These are phyloP conservation scores for Amanita subjunquillea DNA, from an alignment of 768 basidiomycete genomes.

Conservation along the genomic window DNA sequence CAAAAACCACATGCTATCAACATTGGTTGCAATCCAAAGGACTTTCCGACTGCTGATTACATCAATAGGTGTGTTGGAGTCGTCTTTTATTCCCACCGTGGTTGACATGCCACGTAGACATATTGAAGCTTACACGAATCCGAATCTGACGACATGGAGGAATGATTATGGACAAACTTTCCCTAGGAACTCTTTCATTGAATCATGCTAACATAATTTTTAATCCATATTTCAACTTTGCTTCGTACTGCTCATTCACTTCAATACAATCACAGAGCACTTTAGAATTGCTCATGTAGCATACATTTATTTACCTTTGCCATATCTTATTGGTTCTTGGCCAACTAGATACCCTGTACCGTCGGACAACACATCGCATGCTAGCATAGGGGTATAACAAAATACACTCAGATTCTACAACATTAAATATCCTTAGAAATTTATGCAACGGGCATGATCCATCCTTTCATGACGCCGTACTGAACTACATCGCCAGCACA, in stretches of 20 bases:
- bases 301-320: background rate
- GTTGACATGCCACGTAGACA: constrained; percentile 19
- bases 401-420: background rate
- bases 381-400: background rate
- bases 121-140: constrained; percentile 59
- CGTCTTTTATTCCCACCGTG: background rate
- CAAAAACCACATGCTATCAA: constrained; percentile 45
- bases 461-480: constrained; percentile 51
- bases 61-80: constrained; percentile 38
- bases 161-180: constrained; percentile 36
- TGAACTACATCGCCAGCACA: constrained; percentile 55
- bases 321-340: constrained; percentile 3
- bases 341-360: background rate
- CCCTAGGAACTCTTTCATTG: constrained; percentile 43
- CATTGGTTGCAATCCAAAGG: constrained; percentile 57
- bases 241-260: background rate
- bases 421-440: background rate
- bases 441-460: constrained; percentile 32
- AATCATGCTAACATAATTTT: constrained; percentile 12
- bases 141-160: constrained; percentile 37
- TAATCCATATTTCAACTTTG: background rate
- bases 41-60: constrained; percentile 55
- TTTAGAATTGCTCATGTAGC: constrained; percentile 1
- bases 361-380: background rate
- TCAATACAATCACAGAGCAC: background rate